Evolutionary conservation across 805 yeast species (phyloP), one percentile per base, ranked within the genome.

Genomic region (Candida glaebosa): DNA sequence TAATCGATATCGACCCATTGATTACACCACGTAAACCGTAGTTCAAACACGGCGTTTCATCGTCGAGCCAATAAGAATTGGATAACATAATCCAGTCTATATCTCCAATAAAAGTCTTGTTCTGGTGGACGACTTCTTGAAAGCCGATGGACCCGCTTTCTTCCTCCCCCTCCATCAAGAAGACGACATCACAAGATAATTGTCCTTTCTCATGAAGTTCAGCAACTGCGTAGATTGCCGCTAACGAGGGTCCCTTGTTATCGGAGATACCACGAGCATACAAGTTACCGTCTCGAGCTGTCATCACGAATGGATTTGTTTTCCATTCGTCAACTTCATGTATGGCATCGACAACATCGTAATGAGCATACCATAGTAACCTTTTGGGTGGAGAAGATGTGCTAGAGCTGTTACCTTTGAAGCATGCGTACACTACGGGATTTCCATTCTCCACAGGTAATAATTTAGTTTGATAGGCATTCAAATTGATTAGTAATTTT

Each of bases 261-360:
- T 91, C 99, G 35, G 93, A 81, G 0, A 84, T 93, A 43, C 99
- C 99, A 57, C 99, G 75, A 1, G 91, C 98, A 53, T 86, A 85
- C 44, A 91, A 56, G 52, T 83, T 88, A 0, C 98, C 98, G 57
- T 91, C 84, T 44, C 76, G 73, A 3, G 95, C 84, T 0, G 84
- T 76, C 57, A 93, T 60, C 17, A 65, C 63, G 57, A 84, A 93
- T 0, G 98, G 98, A 47, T 84, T 82, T 0, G 93, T 77, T 6
- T 69, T 58, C 97, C 98, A 91, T 22, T 70, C 70, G 4, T 69
- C 71, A n/a, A 49, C 54, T 17, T 69, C 64, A 38, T 73, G 73
- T 25, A 78, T 76, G 0, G 95, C 95, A 44, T 84, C 86, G 31
- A 91, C 88, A 19, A 91, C 96, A 63, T 91, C 99, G 57, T 93